Conservation (phyloP, 2,329 filamentous ascomycete species). For the Colletotrichum aenigma region DNA sequence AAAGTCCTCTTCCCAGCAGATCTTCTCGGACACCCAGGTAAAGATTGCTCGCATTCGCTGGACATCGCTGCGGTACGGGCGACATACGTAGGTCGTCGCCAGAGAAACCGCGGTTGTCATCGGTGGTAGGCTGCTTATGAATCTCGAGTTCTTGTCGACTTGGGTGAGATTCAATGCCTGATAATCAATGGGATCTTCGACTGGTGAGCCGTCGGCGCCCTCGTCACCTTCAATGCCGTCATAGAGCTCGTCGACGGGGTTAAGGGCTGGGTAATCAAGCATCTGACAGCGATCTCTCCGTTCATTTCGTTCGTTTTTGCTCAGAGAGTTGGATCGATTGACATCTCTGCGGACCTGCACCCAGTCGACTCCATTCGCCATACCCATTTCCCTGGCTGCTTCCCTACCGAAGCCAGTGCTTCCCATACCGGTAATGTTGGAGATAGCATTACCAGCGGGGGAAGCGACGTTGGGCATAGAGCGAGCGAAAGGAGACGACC, state of each 20-base stretch:
- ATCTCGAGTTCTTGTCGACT: slow-evolving; percentile 95
- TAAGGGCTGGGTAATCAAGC: slow-evolving; percentile 88
- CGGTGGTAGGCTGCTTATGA: slow-evolving; percentile 81
- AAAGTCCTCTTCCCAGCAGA: slow-evolving; percentile 94
- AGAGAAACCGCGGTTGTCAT: slow-evolving; percentile 82
- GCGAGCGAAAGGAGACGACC: slow-evolving; percentile 46
- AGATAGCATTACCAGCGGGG: slow-evolving; percentile 49
- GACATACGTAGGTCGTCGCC: slow-evolving; percentile 89
- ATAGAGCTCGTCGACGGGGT: slow-evolving; percentile 87
- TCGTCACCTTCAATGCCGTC: slow-evolving; percentile 90
- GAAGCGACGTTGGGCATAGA: slow-evolving; percentile 42
- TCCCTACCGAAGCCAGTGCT: slow-evolving; percentile 46
- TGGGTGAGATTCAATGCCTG: slow-evolving; percentile 78
- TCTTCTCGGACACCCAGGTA: slow-evolving; percentile 94
- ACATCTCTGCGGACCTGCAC: slow-evolving; percentile 97
- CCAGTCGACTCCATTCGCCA: slow-evolving; percentile 76
- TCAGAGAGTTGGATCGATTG: slow-evolving; percentile 92
- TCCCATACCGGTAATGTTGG: slow-evolving; percentile 33
- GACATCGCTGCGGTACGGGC: slow-evolving; percentile 92
- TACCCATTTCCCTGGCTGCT: slow-evolving; percentile 72
- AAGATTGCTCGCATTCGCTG: slow-evolving; percentile 94
- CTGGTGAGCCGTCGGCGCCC: slow-evolving; percentile 80
- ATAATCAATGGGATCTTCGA: slow-evolving; percentile 85
- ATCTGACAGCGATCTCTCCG: slow-evolving; percentile 89
- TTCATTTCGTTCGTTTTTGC: slow-evolving; percentile 84